phyloP scores from a whole-genome alignment of 805 yeast species.

The Candida bentonensis region DNA sequence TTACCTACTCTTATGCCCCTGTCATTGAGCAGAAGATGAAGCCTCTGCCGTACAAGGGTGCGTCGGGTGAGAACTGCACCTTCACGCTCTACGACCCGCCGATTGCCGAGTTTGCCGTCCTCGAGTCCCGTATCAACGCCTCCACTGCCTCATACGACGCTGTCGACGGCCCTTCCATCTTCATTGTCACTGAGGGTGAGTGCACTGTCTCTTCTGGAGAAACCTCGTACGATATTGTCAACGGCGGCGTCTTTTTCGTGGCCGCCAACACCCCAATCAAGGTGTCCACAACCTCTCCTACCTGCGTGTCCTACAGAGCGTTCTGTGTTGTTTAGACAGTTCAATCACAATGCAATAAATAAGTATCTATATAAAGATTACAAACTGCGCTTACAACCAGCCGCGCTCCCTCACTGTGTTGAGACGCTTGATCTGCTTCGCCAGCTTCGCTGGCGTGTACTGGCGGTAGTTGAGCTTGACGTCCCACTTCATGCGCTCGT shows the following conservation, averaged over 20 bases:
- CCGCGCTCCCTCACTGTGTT: conserved; percentile 20
- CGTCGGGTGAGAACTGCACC: conserved; percentile 21
- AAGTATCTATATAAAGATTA: background rate
- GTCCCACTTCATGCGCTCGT: conserved; percentile 86
- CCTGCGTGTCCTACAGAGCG: conserved; percentile 79
- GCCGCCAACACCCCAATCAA: conserved; percentile 63
- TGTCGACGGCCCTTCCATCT: conserved; percentile 75
- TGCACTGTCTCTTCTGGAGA: conserved; percentile 37
- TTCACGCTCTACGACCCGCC: conserved; percentile 74
- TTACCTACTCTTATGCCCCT: conserved; percentile 77
- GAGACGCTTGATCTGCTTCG: too few relatives aligned
- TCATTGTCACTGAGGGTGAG: conserved; percentile 69
- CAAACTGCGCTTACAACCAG: background rate
- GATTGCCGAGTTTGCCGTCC: conserved; percentile 89
- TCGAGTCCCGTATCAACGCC: conserved; percentile 49
- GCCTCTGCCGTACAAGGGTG: conserved; percentile 34
- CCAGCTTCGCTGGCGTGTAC: too few relatives aligned
- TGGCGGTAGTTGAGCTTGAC: conserved; percentile 69
- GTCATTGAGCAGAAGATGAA: conserved; percentile 91
- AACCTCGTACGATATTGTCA: conserved; percentile 33
- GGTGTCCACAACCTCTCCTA: conserved; percentile 23
- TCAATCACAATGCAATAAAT: conserved; percentile 3
- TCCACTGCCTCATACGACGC: conserved; percentile 42
- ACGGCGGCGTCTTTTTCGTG: conserved; percentile 75
- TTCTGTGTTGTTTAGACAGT: conserved; percentile 68